phyloP scores from a whole-genome alignment of 768 basidiomycete species.

The Hygrophorus pudorinus region DNA sequence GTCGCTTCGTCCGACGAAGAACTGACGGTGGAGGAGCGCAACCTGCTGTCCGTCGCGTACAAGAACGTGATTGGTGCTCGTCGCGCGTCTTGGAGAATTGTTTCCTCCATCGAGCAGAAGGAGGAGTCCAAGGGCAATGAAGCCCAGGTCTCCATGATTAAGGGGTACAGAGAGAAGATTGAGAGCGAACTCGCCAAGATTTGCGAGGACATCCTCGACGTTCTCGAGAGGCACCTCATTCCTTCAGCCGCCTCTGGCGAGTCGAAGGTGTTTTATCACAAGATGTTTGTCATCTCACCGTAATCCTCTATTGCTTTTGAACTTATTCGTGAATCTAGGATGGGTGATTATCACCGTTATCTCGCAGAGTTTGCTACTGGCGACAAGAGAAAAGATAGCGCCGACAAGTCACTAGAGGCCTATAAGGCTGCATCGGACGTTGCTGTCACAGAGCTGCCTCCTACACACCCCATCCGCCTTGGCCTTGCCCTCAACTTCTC shows the following conservation, averaged over 20 bases:
- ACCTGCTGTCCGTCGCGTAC: conserved; percentile 95
- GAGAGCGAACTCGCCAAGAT: conserved; percentile 95
- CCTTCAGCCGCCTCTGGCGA: conserved; percentile 95
- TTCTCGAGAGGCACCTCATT: conserved; percentile 96
- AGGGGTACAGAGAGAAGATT: conserved; percentile 96
- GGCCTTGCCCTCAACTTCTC: conserved; percentile 99
- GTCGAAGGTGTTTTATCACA: conserved; percentile 99
- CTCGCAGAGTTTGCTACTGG: conserved; percentile 97
- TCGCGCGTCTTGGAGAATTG: conserved; percentile 96
- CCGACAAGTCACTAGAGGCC: conserved; percentile 94
- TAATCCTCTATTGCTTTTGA: conserved; percentile 7
- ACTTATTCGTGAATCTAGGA: conserved; percentile 34
- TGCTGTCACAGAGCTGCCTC: conserved; percentile 89
- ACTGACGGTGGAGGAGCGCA: conserved; percentile 97
- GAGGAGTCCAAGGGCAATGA: conserved; percentile 98
- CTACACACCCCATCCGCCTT: conserved; percentile 96
- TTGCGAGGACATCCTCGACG: conserved; percentile 96
- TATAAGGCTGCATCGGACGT: conserved; percentile 98
- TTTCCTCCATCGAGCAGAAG: conserved; percentile 98
- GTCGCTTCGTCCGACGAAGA: conserved; percentile 97
- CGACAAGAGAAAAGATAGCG: conserved; percentile 93
- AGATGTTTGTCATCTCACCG: conserved; percentile 57
- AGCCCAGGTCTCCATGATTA: conserved; percentile 94
- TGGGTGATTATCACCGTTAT: conserved; percentile 89
- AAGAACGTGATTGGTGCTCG: conserved; percentile 99